These are phyloP conservation scores for Quercus robur DNA, from an alignment of 306 rosid genomes.

Conservation along the genomic window DNA sequence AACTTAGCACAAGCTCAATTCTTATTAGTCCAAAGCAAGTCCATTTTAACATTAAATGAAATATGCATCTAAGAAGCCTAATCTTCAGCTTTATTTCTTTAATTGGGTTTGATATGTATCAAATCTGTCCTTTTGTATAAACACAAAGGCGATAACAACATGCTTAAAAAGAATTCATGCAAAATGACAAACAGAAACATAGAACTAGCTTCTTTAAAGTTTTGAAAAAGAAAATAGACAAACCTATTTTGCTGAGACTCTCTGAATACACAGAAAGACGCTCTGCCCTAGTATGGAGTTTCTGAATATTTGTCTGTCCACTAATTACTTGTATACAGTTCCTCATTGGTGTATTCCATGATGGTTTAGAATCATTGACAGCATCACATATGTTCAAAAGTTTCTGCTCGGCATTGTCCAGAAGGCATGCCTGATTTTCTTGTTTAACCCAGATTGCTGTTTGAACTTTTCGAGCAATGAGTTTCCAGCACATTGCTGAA, in stretches of 20 bases:
- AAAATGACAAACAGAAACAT: not conserved
- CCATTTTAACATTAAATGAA: too few species aligned
- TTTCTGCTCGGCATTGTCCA: slow-evolving; percentile 46
- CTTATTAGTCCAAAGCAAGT: too few species aligned
- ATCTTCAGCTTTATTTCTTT: too few species aligned
- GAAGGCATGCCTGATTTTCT: slow-evolving; percentile 54
- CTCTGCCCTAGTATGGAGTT: slow-evolving; percentile 56
- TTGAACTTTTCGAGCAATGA: slow-evolving; percentile 78
- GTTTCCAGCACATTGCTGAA: slow-evolving; percentile 96
- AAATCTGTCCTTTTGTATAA: too few species aligned
- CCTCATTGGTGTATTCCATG: slow-evolving; percentile 69
- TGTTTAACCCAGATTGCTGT: slow-evolving; percentile 95
- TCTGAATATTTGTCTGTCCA: slow-evolving; percentile 36
- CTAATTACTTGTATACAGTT: slow-evolving; percentile 57
- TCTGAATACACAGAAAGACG: slow-evolving; percentile 67
- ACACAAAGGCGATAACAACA: too few species aligned
- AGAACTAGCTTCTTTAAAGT: slow-evolving; percentile 17
- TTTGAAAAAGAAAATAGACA: slow-evolving; percentile 22
- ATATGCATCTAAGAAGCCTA: too few species aligned
- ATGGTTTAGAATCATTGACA: slow-evolving; percentile 57
- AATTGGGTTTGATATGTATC: too few species aligned
- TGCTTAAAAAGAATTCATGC: too few species aligned
- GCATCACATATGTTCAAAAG: slow-evolving; percentile 62
- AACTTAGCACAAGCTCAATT: too few species aligned
- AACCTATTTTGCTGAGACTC: slow-evolving; percentile 68